Base-by-base conservation (phyloP, 2,329 filamentous ascomycete species). In the Eutypella sp. region DNA sequence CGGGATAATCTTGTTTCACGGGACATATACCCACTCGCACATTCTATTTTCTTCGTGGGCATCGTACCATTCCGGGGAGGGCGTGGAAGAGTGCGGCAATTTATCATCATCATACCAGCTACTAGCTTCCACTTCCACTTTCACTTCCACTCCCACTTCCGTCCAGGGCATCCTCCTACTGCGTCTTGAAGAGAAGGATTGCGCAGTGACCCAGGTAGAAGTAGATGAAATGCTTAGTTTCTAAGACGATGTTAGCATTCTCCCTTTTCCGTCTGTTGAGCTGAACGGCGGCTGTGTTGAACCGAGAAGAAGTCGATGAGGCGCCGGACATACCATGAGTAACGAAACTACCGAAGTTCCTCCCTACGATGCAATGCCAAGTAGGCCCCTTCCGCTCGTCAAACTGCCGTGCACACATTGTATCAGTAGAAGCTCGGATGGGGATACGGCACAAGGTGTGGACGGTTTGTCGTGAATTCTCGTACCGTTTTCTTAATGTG, bases 151-250 rank as follows among this genome's bases (percentile, higher is more conserved):
- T 13, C 7, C 13, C 25, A 13, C 25, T 13, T 7, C 7, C 25
- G 7, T 29, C 7, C 25, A 29, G 25, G 7, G 25, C 5, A 37
- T 18, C 34, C n/a, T n/a, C n/a, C 64, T 83, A 97, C 81, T 96
- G 92, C 34, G 93, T 99, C 80, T 99, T 99, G 83, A 97, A 99
- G 44, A 99, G 84, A 46, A 99, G 80, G 65, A 99, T 97, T 49
- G 93, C 93, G 69, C 90, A 96, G 77, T 97, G 93, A 45, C 93
- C 93, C 49, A 99, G 86, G 75, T 99, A 99, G 76, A 99, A 99
- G 76, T 99, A 99, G 68, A 99, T 96, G 76, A 99, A 99, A 72
- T 99, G 93, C 75, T 97, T 97, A 23, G 93, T 97, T 71, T 97
- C 93, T 96, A 73, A 31, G 36, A 8, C 3, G 7, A 16, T 10